phyloP scores from a whole-genome alignment of 1,284 basidiomycete species.

The Cryptococcus floricola region DNA sequence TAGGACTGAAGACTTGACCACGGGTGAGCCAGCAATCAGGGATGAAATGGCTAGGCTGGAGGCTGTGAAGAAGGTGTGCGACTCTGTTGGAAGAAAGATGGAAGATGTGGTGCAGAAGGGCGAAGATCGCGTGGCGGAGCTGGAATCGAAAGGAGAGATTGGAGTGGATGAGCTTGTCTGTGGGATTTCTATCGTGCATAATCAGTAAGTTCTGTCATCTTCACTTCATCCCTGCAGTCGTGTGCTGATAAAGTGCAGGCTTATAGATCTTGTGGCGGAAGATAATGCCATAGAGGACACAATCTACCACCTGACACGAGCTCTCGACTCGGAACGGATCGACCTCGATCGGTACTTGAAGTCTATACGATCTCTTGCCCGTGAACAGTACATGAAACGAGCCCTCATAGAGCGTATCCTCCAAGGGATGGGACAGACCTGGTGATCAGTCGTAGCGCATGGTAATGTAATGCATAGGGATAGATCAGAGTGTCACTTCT shows the following conservation, averaged over 20 bases:
- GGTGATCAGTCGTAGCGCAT: constrained; percentile 10
- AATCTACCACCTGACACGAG: constrained; percentile 92
- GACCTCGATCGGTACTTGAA: constrained; percentile 89
- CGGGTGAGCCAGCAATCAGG: constrained; percentile 83
- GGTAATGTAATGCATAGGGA: background rate
- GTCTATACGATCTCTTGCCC: constrained; percentile 79
- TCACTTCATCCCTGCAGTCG: background rate
- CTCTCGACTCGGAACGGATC: constrained; percentile 83
- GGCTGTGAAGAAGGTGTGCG: constrained; percentile 91
- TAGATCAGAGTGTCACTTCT: constrained; percentile 2
- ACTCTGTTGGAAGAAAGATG: constrained; percentile 66
- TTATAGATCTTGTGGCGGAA: constrained; percentile 94
- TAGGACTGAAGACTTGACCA: constrained; percentile 75
- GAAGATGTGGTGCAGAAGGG: constrained; percentile 61
- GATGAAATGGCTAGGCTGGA: constrained; percentile 95
- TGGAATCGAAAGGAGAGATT: constrained; percentile 40
- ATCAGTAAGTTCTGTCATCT: constrained; percentile 66
- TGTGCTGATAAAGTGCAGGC: constrained; percentile 52
- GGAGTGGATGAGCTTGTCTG: constrained; percentile 88
- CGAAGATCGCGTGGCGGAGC: constrained; percentile 62
- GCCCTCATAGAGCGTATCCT: constrained; percentile 84
- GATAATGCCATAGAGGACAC: constrained; percentile 98
- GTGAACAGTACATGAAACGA: constrained; percentile 75
- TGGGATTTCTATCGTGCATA: constrained; percentile 89
- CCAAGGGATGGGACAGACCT: constrained; percentile 59